These are phyloP conservation scores for Exserohilum turcica DNA, from an alignment of 2,329 filamentous ascomycete genomes.

Conservation along the genomic window DNA sequence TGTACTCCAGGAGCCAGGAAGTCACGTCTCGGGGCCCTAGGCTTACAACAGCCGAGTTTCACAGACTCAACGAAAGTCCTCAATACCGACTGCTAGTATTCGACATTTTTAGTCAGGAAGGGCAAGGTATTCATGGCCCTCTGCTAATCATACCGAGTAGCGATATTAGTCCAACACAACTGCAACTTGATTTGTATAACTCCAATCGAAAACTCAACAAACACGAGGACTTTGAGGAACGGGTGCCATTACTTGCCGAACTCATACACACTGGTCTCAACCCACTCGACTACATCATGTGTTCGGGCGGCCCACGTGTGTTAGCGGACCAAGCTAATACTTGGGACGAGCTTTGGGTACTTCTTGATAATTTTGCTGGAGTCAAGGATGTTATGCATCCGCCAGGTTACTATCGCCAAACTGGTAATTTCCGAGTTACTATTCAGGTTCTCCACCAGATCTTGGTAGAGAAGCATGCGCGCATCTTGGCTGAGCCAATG, in stretches of 20 bases:
- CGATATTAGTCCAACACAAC: neutral
- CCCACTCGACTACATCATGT: neutral
- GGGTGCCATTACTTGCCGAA: neutral
- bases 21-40: neutral
- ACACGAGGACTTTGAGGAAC: neutral
- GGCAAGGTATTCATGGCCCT: neutral
- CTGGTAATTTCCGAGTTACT: too few relatives aligned
- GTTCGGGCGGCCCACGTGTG: too few relatives aligned
- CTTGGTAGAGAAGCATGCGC: too few relatives aligned
- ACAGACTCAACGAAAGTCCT: neutral
- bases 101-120: neutral
- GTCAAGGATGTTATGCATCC: too few relatives aligned
- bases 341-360: too few relatives aligned
- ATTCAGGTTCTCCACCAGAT: too few relatives aligned
- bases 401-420: too few relatives aligned
- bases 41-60: neutral
- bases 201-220: neutral
- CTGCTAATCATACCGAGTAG: neutral
- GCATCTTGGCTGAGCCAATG: too few relatives aligned
- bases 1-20: neutral
- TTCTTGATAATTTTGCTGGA: too few relatives aligned
- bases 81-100: neutral
- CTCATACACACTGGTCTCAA: neutral
- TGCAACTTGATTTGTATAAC: neutral
- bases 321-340: too few relatives aligned